These are phyloP conservation scores for Anaeramoeba flamelloides DNA, from an alignment of 78 protist species.

Conservation along the genomic window DNA sequence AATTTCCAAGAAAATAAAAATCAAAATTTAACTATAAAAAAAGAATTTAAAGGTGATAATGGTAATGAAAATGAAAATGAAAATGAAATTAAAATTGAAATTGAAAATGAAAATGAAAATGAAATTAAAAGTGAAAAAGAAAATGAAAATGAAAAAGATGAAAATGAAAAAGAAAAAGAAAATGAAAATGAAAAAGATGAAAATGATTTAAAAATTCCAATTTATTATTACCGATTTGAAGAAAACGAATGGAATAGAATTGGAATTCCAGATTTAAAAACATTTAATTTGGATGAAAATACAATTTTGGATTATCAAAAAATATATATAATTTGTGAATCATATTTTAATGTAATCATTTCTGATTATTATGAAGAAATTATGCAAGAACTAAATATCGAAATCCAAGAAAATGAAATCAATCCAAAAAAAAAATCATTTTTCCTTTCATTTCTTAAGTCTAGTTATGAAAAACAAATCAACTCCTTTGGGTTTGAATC, in stretches of 20 bases:
- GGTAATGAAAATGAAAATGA: no score
- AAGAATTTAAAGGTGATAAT: no score
- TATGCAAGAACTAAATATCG: no score
- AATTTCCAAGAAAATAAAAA: no score
- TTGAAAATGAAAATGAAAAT: no score
- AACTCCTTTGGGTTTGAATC: not conserved
- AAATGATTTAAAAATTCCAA: not conserved
- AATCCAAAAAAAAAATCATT: no score
- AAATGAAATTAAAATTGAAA: no score
- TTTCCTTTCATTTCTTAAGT: no score
- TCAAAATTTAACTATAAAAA: no score
- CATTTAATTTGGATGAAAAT: no score
- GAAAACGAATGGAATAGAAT: not conserved
- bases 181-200: constrained; percentile 1
- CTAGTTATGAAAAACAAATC: not conserved
- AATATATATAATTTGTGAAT: not conserved
- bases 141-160: not conserved
- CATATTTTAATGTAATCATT: not conserved
- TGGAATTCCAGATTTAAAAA: not conserved
- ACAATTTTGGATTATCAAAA: not conserved
- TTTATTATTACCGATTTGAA: not conserved
- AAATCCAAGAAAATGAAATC: no score
- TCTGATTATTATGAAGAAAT: not conserved
- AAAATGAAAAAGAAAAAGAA: not conserved
- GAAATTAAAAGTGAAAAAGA: not conserved